These are phyloP conservation scores for Mallotus nudiflorus DNA, from an alignment of 345 rosid species.

Conservation along the genomic window DNA sequence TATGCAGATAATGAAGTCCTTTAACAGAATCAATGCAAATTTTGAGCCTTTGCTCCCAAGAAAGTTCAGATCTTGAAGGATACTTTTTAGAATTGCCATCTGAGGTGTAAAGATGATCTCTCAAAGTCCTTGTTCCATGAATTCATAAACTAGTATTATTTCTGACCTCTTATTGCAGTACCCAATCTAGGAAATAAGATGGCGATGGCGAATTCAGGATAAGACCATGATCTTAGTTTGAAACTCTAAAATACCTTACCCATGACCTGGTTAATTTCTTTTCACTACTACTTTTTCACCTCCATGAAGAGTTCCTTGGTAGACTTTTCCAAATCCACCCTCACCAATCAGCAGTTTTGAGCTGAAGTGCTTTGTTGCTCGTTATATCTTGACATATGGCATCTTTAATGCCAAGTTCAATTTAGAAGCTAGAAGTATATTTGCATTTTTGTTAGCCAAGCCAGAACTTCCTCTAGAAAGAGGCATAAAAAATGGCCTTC, in stretches of 20 bases:
- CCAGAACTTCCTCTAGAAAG: conserved; percentile 26
- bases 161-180: conserved; percentile 54
- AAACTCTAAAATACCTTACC: conserved; percentile 49
- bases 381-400: conserved; percentile 36
- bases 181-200: conserved; percentile 68
- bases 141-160: conserved; percentile 62
- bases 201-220: conserved; percentile 60
- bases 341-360: conserved; percentile 35
- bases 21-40: conserved; percentile 62
- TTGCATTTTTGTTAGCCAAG: conserved; percentile 11
- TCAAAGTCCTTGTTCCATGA: conserved; percentile 54
- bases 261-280: conserved; percentile 44
- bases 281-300: conserved; percentile 51
- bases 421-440: conserved; percentile 22
- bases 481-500: conserved; percentile 29
- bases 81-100: conserved; percentile 14
- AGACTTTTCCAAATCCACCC: conserved; percentile 55
- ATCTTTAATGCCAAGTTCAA: conserved; percentile 42
- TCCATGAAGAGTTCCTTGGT: conserved; percentile 37
- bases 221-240: conserved; percentile 52
- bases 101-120: conserved; percentile 47
- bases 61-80: conserved; percentile 19
- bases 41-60: conserved; percentile 59
- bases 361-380: conserved; percentile 44
- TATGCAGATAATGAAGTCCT: conserved; percentile 57